Evolutionary conservation across 1,284 basidiomycete genomes (phyloP), one percentile per base, ranked within the genome.

Genomic region (Caloboletus inedulis): DNA sequence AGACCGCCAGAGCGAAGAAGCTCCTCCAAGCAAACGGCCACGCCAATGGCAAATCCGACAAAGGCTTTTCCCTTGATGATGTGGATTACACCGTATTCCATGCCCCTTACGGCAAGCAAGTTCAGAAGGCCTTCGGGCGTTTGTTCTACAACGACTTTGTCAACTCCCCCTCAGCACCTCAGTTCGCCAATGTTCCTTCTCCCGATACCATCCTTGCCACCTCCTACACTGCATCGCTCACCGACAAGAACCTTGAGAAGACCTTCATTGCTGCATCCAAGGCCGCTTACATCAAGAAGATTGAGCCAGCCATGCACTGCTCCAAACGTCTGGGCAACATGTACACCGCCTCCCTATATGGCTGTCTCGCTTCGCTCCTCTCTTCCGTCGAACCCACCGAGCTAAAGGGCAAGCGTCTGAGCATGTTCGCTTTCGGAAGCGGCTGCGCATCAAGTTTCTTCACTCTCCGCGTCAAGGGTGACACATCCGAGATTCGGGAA

Each of bases 281-380:
- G 69, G 72, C 77, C 21, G 77, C 82, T 43, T 95, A 91, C 74
- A 79, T 80, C 56, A 72, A 79, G 57, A 84, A 85, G 64, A 86
- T 92, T 25, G 81, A 83, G 56, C 88, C 91, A 7, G 81, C 76
- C 25, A 92, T 94, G 80, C 82, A 85, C 58, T 89, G 87, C 75
- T 91, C 92, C 48, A 83, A 84, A 69, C 85, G 91, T 49, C 85
- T 94, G 66, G 96, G 96, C 16, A 98, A 99, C 84, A 97, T 96
- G 91, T 98, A 99, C 82, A 95, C 96, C 21, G 96, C 89, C n/a
- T 95, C 93, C 41, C 79, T 99, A 27, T 98, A 96, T 70, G 94
- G 93, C 52, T 94, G 92, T 59, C 83, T 99, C 54, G 91, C 94
- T 33, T 91, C 87, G 14, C 76, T 96, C 33, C 67, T 97, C 43